phyloP scores from a whole-genome alignment of 371 early-diverging fungal genomes.

The Syncephalastrum contaminatum region DNA sequence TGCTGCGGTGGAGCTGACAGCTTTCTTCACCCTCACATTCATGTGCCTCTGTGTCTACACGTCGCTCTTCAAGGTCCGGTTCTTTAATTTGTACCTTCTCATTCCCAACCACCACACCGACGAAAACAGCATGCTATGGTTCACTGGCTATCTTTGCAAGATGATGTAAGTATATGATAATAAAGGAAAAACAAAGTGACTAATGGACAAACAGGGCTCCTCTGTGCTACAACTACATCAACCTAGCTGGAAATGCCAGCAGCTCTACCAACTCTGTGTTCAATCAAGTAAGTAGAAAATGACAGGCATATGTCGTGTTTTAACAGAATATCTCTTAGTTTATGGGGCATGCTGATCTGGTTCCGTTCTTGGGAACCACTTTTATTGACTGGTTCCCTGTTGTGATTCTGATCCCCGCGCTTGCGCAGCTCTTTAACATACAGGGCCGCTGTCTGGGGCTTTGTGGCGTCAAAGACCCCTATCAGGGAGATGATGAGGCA shows the following conservation, averaged over 20 bases:
- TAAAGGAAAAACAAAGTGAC: neutral
- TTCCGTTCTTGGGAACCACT: slow-evolving; percentile 84
- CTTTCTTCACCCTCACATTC: slow-evolving; percentile 78
- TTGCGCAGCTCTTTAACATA: slow-evolving; percentile 74
- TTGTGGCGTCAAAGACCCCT: slow-evolving; percentile 61
- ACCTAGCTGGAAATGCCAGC: slow-evolving; percentile 51
- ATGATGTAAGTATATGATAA: slow-evolving; percentile 53
- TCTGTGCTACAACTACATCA: slow-evolving; percentile 92
- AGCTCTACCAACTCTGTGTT: slow-evolving; percentile 37
- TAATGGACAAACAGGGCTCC: slow-evolving; percentile 62
- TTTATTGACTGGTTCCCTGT: slow-evolving; percentile 89
- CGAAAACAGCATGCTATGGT: slow-evolving; percentile 84
- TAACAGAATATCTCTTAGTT: slow-evolving; percentile 39
- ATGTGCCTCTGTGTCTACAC: slow-evolving; percentile 93
- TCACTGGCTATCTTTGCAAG: slow-evolving; percentile 88
- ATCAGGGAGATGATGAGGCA: slow-evolving; percentile 55
- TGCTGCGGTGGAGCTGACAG: slow-evolving; percentile 64
- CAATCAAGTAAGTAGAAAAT: slow-evolving; percentile 24
- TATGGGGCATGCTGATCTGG: slow-evolving; percentile 85
- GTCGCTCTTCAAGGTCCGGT: slow-evolving; percentile 81
- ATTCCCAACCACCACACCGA: slow-evolving; percentile 91
- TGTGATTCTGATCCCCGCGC: slow-evolving; percentile 75
- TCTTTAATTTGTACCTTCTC: slow-evolving; percentile 82
- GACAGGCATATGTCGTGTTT: neutral
- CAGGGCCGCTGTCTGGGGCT: slow-evolving; percentile 75